Evolutionary conservation across 2,329 filamentous ascomycete species (phyloP), one percentile per base, ranked within the genome.

Genomic region (Botryotinia globosa): DNA sequence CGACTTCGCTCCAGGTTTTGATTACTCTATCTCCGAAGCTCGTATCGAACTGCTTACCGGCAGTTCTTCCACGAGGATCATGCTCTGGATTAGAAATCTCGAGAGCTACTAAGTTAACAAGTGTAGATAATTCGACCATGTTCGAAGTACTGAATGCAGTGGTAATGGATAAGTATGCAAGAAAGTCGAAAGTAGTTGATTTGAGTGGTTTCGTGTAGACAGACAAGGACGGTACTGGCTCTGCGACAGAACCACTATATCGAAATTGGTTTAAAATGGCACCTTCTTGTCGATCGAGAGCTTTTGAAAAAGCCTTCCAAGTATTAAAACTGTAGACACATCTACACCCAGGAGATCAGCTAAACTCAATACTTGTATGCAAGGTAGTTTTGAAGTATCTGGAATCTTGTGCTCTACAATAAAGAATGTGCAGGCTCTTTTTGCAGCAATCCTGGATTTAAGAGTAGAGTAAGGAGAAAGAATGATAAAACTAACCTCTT

Each of bases 141-240:
- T 80, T 77, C 1, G 76, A 72, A 20, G 77, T 67, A 34, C 76
- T 39, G 48, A 79, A 78, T 2, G 64, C 59, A 29, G 75, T 74
- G 45, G 79, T 79, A 29, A 82, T 81, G 62, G 76, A 79, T 22
- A 82, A 73, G 29, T 74, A 74, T 25, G 79, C 76, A 25, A 81
- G 75, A 69, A 80, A 81, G 1, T 80, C 77, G 59, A 79, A 80
- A 16, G 74, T 75, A 10, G 39, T 42, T 20, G 80, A 81, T 20
- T 71, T 78, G 44, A 81, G 70, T 54, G 79, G 75, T 3, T 39
- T 72, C 9, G 74, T 77, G 61, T 81, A 81, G 2, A 75, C 69
- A 34, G 70, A 63, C 14, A 81, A 75, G 48, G 72, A 68, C n/a
- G 75, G 75, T 18, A 68, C 62, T 39, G 78, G 79, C 14, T 65